Evolutionary conservation across 495 filamentous ascomycete genomes (phyloP).

Genomic region (Filosporella fistucella): DNA sequence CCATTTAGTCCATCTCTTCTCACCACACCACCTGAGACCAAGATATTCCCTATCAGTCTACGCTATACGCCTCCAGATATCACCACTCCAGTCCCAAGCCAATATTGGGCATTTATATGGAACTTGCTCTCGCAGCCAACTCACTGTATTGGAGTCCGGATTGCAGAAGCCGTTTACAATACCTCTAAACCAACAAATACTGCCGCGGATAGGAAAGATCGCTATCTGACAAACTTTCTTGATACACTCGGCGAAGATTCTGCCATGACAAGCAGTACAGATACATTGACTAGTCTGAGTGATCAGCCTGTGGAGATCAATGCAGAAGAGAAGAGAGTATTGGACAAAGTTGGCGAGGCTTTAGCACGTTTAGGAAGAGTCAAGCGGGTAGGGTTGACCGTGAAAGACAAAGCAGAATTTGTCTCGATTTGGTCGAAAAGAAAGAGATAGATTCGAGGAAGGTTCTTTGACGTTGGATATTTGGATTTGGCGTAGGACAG

Average conservation of each 20-base stretch:
- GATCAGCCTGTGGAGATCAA: conserved; percentile 38
- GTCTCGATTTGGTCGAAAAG: conserved; percentile 58
- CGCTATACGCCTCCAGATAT: conserved; percentile 85
- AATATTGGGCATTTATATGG: conserved; percentile 71
- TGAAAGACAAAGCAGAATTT: conserved; percentile 80
- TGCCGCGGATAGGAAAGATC: conserved; percentile 29
- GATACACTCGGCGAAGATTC: conserved; percentile 37
- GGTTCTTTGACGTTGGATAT: too few species aligned
- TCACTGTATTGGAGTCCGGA: conserved; percentile 84
- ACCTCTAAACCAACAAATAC: conserved; percentile 28
- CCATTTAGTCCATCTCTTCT: conserved; percentile 73
- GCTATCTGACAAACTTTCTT: conserved; percentile 45
- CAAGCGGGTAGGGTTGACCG: conserved; percentile 82
- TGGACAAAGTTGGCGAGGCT: conserved; percentile 77
- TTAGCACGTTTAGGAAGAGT: conserved; percentile 85
- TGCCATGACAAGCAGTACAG: conserved; percentile 27
- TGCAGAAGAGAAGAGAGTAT: conserved; percentile 51
- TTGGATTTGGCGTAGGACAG: too few species aligned
- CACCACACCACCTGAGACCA: conserved; percentile 52
- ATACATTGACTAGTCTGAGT: conserved; percentile 28
- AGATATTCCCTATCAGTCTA: conserved; percentile 85
- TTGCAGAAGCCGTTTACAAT: conserved; percentile 66
- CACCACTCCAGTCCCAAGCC: conserved; percentile 79
- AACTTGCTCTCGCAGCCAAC: conserved; percentile 78
- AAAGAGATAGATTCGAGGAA: conserved; percentile 28